phyloP scores from a whole-genome alignment of 108 stramenopile species.

The Phaeodactylum tricornutum region DNA sequence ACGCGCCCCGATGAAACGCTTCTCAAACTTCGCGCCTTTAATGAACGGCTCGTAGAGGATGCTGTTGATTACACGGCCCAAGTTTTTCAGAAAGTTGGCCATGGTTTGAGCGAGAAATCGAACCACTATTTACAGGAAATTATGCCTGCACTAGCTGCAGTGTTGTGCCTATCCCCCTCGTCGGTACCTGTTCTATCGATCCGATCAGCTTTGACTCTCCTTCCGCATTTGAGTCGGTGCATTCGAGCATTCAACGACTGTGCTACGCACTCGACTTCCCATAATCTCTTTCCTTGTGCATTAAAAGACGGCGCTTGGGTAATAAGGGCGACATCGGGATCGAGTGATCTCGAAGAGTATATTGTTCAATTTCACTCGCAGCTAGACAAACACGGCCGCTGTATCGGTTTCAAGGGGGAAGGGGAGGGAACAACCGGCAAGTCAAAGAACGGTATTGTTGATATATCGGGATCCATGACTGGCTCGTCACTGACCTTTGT shows the following conservation, averaged over 20 bases:
- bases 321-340: conserved; percentile 36
- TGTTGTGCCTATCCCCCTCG: conserved; percentile 50
- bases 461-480: conserved; percentile 32
- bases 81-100: conserved; percentile 9
- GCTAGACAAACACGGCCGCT: conserved; percentile 7
- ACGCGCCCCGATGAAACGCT: conserved; percentile 1
- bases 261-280: background rate
- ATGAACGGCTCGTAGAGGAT: background rate
- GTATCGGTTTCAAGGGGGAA: conserved; percentile 37
- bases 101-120: conserved; percentile 2
- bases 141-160: conserved; percentile 47
- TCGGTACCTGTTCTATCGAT: conserved; percentile 64
- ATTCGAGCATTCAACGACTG: conserved; percentile 23
- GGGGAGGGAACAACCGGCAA: conserved; percentile 51
- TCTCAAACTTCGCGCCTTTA: background rate
- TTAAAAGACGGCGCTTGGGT: conserved; percentile 46
- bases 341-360: conserved; percentile 48
- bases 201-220: conserved; percentile 39
- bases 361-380: conserved; percentile 26
- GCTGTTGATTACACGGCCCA: conserved; percentile 5
- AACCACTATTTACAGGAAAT: no score
- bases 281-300: background rate
- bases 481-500: conserved; percentile 55
- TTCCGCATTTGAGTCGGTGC: conserved; percentile 45
- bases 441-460: conserved; percentile 45